Evolutionary conservation across 306 rosid species (phyloP).

Genomic region (Spatholobus suberectus): DNA sequence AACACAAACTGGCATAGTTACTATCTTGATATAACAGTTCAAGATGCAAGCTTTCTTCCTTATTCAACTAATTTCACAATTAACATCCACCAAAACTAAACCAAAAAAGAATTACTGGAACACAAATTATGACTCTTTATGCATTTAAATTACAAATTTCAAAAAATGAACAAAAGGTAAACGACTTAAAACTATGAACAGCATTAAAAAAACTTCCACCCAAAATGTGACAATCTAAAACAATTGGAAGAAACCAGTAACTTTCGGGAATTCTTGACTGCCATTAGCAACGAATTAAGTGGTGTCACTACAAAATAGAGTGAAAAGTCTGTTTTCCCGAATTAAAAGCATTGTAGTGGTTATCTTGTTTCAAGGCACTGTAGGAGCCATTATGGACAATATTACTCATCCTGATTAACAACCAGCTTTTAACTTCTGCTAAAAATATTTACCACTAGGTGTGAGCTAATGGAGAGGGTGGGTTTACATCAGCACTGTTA

Average conservation of each 20-base stretch:
- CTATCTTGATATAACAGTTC: neutral
- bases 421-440: neutral
- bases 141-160: neutral
- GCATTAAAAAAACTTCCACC: too few species aligned
- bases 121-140: neutral
- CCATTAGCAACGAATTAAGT: neutral
- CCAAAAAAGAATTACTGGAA: neutral
- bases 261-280: neutral
- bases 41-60: neutral
- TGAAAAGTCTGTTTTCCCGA: neutral
- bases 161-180: neutral
- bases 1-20: neutral
- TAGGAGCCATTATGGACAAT: too few species aligned
- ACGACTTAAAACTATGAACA: too few species aligned
- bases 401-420: neutral
- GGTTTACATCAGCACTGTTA: neutral
- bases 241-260: too few species aligned
- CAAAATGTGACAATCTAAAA: too few species aligned
- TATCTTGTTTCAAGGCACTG: neutral
- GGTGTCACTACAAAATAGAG: neutral
- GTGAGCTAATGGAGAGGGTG: neutral
- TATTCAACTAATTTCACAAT: constrained; percentile 25
- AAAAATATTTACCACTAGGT: neutral
- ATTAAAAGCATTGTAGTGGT: neutral
- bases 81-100: constrained; percentile 11